Evolutionary conservation across 345 rosid genomes (phyloP), one percentile per base, ranked within the genome.

Genomic region (Ailanthus altissimus): DNA sequence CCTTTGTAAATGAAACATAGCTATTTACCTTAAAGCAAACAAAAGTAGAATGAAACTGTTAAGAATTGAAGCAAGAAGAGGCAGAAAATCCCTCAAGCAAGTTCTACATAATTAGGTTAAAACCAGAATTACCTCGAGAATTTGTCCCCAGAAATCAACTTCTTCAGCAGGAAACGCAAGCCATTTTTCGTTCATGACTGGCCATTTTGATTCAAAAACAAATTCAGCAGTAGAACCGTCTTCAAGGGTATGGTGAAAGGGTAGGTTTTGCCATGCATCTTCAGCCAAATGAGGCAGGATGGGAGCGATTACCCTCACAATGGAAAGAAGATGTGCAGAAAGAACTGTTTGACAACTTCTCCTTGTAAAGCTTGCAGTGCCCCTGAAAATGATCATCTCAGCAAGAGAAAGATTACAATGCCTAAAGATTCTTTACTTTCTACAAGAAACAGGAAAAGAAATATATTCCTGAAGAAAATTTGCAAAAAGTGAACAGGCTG

Each of bases 281-380:
- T 93, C 98, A 9, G 99, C 97, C 82, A 95, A 79, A 86, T 95
- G 99, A 81, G 99, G 99, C 77, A 95, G 75, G 69, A 93, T 90
- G 0, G 99, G 99, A 63, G 98, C 96, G 20, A 93, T 79, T 78
- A 91, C 92, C 87, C 92, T 90, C 72, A 83, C 80, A 74, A 95
- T 85, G 70, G 97, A 89, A 79, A 95, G 85, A 71, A 93, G 93
- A 83, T 95, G 99, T 57, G 90, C 88, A 46, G 97, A 90, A 77
- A 95, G 97, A 79, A 95, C 96, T 25, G 99, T 93, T 85, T 95
- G 99, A 81, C 98, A 93, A 79, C 97, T 95, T 92, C 88, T 89
- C 87, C 99, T 85, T 8, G 99, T 89, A 87, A 86, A 92, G 81
- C 89, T 90, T 18, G 76, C 67, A 9, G 80, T 86, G 51, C 98